A percentile compares a stretch with the other conserved stretches of the same genome.
Evolutionary conservation across 257 asterid species (phyloP).

Genomic region (Phtheirospermum japonicum): DNA sequence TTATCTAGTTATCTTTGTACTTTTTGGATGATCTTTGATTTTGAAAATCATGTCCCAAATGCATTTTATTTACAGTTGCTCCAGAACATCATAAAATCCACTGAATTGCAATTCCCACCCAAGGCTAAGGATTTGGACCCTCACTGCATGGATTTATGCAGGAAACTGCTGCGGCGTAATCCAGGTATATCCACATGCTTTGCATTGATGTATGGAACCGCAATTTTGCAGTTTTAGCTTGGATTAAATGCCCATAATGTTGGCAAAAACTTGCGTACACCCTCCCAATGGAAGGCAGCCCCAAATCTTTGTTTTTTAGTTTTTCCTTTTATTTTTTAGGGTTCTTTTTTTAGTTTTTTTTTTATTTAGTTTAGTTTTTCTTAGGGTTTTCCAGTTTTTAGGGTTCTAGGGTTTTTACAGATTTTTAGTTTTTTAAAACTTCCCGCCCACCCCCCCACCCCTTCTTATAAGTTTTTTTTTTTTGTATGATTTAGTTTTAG

Average conservation of each 20-base stretch:
- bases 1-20: background rate
- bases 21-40: constrained; percentile 17
- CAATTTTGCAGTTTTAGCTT: constrained; percentile 4
- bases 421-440: too few species aligned
- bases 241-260: background rate
- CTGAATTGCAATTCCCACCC: constrained; percentile 71
- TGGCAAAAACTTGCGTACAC: background rate
- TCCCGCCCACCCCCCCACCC: too few species aligned
- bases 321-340: too few species aligned
- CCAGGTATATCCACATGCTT: constrained; percentile 53
- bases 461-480: too few species aligned
- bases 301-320: too few species aligned
- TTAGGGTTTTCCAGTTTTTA: too few species aligned
- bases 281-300: too few species aligned
- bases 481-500: too few species aligned
- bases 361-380: too few species aligned
- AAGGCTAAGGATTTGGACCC: constrained; percentile 59
- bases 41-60: constrained; percentile 26
- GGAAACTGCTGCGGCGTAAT: constrained; percentile 66
- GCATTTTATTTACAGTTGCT: constrained; percentile 56
- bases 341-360: too few species aligned
- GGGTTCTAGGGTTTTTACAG: too few species aligned
- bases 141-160: constrained; percentile 70
- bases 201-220: constrained; percentile 15
- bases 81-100: constrained; percentile 78